Base-by-base conservation (phyloP, 805 yeast genomes). In the Teunomyces barrocoloradensis region DNA sequence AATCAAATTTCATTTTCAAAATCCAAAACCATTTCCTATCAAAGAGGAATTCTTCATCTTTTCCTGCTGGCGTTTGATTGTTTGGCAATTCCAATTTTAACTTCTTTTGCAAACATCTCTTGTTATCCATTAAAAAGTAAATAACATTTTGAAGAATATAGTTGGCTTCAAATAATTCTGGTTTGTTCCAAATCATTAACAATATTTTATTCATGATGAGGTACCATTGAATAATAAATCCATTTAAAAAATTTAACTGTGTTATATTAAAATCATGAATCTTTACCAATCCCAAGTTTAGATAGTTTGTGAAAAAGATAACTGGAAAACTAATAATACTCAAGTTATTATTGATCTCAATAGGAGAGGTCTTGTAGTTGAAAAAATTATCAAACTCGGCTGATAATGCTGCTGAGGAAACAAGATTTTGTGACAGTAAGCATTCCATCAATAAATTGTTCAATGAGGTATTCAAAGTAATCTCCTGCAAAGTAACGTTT, bases 241-340 rank as follows among this genome's bases (percentile, higher is more conserved):
- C 59, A 28, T 65, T 68, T 23, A 71, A 59, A 47, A 72, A 60
- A 25, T 64, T 52, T 34, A 65, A 44, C 39, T 68, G 69, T 11
- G 52, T 37, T 4, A 54, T 44, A 40, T 58, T 59, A 36, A 69
- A 56, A 28, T 61, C 57, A 20, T 69, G 54, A 36, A 64, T 61
- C 10, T 58, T 53, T 21, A 60, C 58, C 12, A 65, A 51, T 17
- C 56, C 53, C 25, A 60, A 52, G 25, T 57, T 57, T n/a, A 66
- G 55, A 45, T 71, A 73, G 39, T 34, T 67, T 49, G 50, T 62
- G 49, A 54, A 64, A 56, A 78, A 71, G 6, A 80, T 56, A 29
- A 80, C 53, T 0, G 85, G 85, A 49, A 77, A 68, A 7, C 78
- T 61, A 11, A 79, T 66, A 21, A 80, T 68, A 1, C 83, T 82